Percentiles rank a stretch among this genome's conserved stretches.
Evolutionary conservation across 768 basidiomycete genomes (phyloP).

Genomic region (Goffeauzyma gilvescens): DNA sequence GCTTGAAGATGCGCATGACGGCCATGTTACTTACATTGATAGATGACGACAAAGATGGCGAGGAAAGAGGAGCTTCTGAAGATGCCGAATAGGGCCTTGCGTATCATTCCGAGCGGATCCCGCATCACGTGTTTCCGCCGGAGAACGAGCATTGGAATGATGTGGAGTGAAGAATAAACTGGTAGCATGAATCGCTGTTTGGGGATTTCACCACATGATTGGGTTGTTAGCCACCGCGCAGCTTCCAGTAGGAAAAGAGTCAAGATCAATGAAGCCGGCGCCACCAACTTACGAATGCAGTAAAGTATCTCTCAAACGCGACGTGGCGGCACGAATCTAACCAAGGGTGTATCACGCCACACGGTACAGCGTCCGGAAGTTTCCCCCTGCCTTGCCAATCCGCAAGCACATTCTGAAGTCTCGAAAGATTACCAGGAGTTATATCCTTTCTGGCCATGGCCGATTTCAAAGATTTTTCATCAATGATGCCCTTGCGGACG

Average conservation of each 20-base stretch:
- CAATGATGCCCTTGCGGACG: conserved; percentile 42
- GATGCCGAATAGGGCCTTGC: conserved; percentile 51
- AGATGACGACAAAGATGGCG: conserved; percentile 60
- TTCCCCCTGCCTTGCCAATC: too few species aligned
- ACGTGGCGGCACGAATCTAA: conserved; percentile 43
- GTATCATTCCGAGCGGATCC: conserved; percentile 48
- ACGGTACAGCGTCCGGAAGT: conserved; percentile 25
- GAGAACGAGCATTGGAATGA: conserved; percentile 70
- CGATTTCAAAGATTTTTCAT: conserved; percentile 42
- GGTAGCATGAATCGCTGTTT: conserved; percentile 32
- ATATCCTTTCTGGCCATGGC: conserved; percentile 38
- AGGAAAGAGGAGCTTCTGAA: conserved; percentile 71
- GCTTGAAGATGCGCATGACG: too few species aligned
- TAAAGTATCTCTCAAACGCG: conserved; percentile 51
- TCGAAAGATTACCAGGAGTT: conserved; percentile 18
- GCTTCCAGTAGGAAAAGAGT: background rate
- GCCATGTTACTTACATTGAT: conserved; percentile 56
- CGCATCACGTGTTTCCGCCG: conserved; percentile 48
- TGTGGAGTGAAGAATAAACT: conserved; percentile 68
- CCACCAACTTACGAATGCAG: conserved; percentile 56
- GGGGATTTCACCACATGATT: background rate
- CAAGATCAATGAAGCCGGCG: background rate
- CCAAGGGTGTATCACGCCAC: conserved; percentile 62
- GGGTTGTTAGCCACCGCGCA: too few species aligned
- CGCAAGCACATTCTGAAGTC: conserved; percentile 18